A percentile compares a stretch with the other conserved stretches of the same genome.
Evolutionary conservation across 768 basidiomycete genomes (phyloP).

Genomic region (Suillus discolor): DNA sequence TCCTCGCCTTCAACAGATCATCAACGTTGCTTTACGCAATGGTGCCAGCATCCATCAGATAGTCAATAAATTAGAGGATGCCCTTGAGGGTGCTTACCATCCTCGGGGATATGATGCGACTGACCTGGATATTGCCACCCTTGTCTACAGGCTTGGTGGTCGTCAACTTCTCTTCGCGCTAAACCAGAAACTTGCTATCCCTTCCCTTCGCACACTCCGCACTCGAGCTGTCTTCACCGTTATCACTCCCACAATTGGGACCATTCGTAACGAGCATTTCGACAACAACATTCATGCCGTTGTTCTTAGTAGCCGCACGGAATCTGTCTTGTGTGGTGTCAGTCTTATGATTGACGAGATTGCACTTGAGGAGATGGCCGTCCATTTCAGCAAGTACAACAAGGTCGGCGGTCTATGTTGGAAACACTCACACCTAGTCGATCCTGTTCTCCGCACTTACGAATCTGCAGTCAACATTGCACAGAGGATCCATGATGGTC

Average conservation of each 20-base stretch:
- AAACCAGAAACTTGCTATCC: constrained; percentile 13
- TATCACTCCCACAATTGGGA: constrained; percentile 14
- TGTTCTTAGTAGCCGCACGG: no score
- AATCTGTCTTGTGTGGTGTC: no score
- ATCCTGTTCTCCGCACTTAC: neutral
- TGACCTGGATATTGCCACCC: constrained; percentile 13
- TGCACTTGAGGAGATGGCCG: constrained; percentile 12
- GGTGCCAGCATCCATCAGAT: constrained; percentile 8
- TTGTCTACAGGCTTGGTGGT: constrained; percentile 14
- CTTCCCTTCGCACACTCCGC: constrained; percentile 16
- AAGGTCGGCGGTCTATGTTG: constrained; percentile 16
- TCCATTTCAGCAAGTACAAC: constrained; percentile 12
- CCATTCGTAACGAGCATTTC: constrained; percentile 4
- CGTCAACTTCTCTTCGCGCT: constrained; percentile 14
- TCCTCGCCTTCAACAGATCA: constrained; percentile 7
- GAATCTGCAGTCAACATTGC: constrained; percentile 5
- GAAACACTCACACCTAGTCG: neutral
- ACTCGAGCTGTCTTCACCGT: neutral
- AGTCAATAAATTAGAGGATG: constrained; percentile 9
- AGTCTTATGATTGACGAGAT: constrained; percentile 18
- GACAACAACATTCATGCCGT: constrained; percentile 16
- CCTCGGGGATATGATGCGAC: neutral
- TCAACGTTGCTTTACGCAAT: constrained; percentile 8
- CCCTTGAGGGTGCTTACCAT: neutral
- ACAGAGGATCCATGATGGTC: neutral